Evolutionary conservation across 2,329 filamentous ascomycete species (phyloP), one percentile per base, ranked within the genome.

Genomic region (Pyrenochaeta sp.): DNA sequence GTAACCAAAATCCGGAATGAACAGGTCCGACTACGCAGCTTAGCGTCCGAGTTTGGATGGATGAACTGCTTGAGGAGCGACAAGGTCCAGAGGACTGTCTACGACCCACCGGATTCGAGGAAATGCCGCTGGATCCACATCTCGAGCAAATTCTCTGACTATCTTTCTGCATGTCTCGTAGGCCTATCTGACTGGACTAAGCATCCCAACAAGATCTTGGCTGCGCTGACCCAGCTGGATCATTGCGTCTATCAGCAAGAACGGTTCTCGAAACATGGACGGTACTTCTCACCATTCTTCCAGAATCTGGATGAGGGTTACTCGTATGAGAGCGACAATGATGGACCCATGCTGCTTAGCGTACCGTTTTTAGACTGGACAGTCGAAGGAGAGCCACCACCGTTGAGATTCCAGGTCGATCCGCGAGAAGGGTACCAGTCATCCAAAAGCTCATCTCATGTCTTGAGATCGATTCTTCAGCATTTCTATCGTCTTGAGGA

Each of bases 401-500:
- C 70, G 2, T 48, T 76, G 3, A 53, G 72, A 17, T 76, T 75
- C 27, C 72, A 75, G 44, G 55, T 75, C 10, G 73, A 76, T 48
- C 63, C 64, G 34, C 56, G 71, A 27, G 72, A 75, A 54, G 70
- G 71, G 6, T 74, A 70, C 44, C 63, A 70, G 10, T 73, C 69
- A 4, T 63, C 68, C 1, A 64, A 60, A 36, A 69, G 66, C 19
- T 65, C 72, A 1, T 66, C 72, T 4, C 73, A 75, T 51, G 53
- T 72, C 6, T 36, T 75, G 2, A 58, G 73, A 15, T 75, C 72
- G 1, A 62, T 76, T 3, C 43, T 76, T 10, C 71, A 75, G 51
- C 65, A 75, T 46, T 75, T 72, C 32, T 76, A 74, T 46, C 68
- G 73, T 1, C 61, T 75, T 0, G 73, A 75, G 49, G 73, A 76